Conservation (phyloP, 1,139 yeast species). For the Hansenula sp. region DNA sequence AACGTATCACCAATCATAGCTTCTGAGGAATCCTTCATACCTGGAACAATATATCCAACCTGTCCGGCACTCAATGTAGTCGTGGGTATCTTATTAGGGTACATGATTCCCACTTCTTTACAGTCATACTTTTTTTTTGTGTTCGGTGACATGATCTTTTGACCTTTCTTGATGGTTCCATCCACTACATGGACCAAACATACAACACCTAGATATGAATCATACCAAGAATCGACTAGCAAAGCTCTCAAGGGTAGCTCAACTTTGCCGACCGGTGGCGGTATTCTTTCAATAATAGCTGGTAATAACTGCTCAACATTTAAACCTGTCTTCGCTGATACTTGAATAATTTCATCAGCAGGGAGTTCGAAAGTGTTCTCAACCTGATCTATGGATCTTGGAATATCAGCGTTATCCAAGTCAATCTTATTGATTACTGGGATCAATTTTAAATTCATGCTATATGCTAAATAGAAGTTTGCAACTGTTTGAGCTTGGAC, state of each 20-base stretch:
- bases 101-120: conserved; percentile 93
- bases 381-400: conserved; percentile 77
- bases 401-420: conserved; percentile 82
- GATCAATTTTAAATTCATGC: conserved; percentile 73
- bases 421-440: conserved; percentile 95
- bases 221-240: conserved; percentile 96
- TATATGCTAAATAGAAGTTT: conserved; percentile 84
- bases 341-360: conserved; percentile 71
- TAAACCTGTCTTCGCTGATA: conserved; percentile 88
- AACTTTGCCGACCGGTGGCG: conserved; percentile 60
- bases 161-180: conserved; percentile 72
- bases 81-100: conserved; percentile 76
- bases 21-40: conserved; percentile 84
- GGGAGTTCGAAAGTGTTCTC: conserved; percentile 80
- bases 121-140: conserved; percentile 76
- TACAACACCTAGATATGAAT: conserved; percentile 90
- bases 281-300: conserved; percentile 71
- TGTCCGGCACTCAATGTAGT: conserved; percentile 77
- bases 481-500: conserved; percentile 98
- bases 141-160: conserved; percentile 73
- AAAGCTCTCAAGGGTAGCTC: conserved; percentile 66
- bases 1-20: conserved; percentile 93
- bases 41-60: conserved; percentile 90
- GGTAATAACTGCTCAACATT: conserved; percentile 78
- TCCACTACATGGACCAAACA: conserved; percentile 81